Evolutionary conservation across 2,329 filamentous ascomycete species (phyloP).

Genomic region (Fonsecaea monophora): DNA sequence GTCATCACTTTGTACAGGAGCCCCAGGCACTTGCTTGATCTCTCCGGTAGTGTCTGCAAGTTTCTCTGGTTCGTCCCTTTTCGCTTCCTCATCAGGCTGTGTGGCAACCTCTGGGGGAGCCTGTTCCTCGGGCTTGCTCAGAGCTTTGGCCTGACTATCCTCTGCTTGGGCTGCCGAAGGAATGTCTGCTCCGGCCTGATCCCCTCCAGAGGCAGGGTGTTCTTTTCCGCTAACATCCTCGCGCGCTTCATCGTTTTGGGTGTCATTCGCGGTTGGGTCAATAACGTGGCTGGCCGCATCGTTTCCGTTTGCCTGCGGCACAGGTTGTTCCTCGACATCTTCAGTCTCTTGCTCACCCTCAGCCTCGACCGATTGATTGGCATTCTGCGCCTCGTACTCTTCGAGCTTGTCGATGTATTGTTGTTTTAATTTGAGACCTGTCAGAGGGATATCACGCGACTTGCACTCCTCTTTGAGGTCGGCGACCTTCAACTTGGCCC

Average conservation of each 20-base stretch:
- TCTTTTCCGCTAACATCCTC: constrained; percentile 1
- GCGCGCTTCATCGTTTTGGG: background rate
- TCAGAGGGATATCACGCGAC: constrained; percentile 70
- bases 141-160: constrained; percentile 7
- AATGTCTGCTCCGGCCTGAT: background rate
- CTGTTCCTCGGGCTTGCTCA: background rate
- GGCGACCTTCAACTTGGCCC: constrained; percentile 70
- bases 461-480: constrained; percentile 79
- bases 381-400: constrained; percentile 42
- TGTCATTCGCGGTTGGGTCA: background rate
- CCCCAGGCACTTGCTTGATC: background rate
- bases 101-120: background rate
- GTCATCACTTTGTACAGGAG: constrained; percentile 7
- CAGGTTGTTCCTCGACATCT: constrained; percentile 16
- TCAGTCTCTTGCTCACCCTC: constrained; percentile 37
- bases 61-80: constrained; percentile 6
- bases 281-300: constrained; percentile 15
- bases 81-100: background rate
- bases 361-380: constrained; percentile 37
- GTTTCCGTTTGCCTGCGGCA: constrained; percentile 27
- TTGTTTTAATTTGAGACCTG: constrained; percentile 73
- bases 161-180: constrained; percentile 12
- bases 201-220: background rate
- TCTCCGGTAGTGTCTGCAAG: background rate
- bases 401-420: constrained; percentile 69